Base-by-base conservation (phyloP, 2,329 filamentous ascomycete genomes). In the Xylariaceae sp. region DNA sequence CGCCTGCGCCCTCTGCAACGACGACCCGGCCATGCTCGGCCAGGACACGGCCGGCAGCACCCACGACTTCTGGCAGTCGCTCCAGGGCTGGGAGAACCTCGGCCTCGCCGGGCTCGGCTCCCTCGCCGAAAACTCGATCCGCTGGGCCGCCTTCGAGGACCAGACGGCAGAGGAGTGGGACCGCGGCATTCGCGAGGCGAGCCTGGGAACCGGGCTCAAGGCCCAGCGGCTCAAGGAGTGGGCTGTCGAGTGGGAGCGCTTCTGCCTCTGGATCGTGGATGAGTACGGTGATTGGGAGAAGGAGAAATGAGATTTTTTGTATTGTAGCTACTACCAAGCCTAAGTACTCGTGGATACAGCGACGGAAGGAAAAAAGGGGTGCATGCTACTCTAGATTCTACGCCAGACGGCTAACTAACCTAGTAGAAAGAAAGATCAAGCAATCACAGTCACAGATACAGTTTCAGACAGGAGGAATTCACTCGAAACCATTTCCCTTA, bases 11-110 rank as follows among this genome's bases (percentile, higher is more conserved):
- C 74, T 98, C 8, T 88, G 83, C 66, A 95, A 95, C 57, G 90
- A 96, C 58, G 88, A 95, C 57, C 89, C 88, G 1, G 86, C 85
- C 1, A 87, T 96, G 55, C 71, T 95, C 5, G 89, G 89, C 7
- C 86, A 94, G 54, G 85, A 85, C 41, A 78, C 74, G 5, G 83
- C 81, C 17, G 88, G 87, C 26, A 81, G 92, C 73, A 90, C 85
- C 2, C 86, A 94, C 62, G 88, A 96, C 64, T 95, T 94, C 63
- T 96, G 88, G 87, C 88, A 94, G 62, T 84, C 85, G 1, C 67
- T 96, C 14, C 88, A 95, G 62, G 89, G 86, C 0, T 92, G 89
- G 78, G 83, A 94, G 43, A 95, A 94, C 56, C 74, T 96, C 11
- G 92, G 89, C 0, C 71, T 97, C 2, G 88, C 86, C 9, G 90